Percentiles rank a stretch among this genome's conserved stretches.
phyloP scores from a whole-genome alignment of 257 asterid genomes.

The Solanum lycopersicoides region DNA sequence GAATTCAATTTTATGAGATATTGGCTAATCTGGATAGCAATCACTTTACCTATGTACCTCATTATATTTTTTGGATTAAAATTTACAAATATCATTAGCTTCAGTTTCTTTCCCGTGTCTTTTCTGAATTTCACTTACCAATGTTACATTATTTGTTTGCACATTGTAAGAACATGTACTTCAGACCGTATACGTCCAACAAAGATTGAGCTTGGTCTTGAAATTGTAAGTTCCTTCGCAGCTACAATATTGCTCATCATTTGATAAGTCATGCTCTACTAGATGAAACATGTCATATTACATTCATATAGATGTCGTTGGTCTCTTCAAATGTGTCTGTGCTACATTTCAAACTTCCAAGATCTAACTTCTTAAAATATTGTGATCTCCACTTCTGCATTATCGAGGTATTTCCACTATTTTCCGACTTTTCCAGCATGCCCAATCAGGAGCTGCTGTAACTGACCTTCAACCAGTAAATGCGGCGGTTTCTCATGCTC shows the following conservation, averaged over 20 bases:
- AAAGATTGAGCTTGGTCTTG: conserved; percentile 37
- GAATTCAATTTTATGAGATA: neutral
- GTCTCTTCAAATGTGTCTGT: neutral
- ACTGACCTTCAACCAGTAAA: conserved; percentile 85
- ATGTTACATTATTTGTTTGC: conserved; percentile 86
- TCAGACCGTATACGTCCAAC: conserved; percentile 89
- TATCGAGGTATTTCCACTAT: neutral
- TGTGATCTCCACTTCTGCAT: neutral
- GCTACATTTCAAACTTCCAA: neutral
- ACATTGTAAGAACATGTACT: conserved; percentile 82
- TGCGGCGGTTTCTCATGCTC: conserved; percentile 40
- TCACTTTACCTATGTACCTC: neutral
- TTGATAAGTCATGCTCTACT: neutral
- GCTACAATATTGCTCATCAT: neutral
- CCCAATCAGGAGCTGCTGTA: conserved; percentile 95
- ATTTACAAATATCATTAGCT: neutral
- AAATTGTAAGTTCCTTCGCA: too few relatives aligned
- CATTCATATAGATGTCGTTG: neutral
- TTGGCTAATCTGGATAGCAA: neutral
- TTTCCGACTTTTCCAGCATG: conserved; percentile 48
- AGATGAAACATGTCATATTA: neutral
- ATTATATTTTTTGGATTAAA: neutral
- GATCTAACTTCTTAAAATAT: neutral
- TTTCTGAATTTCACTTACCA: neutral
- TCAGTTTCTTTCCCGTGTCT: neutral